A percentile compares a stretch with the other conserved stretches of the same genome.
Conservation (phyloP, 2,329 filamentous ascomycete genomes). For the Pseudocercospora fijiensis region DNA sequence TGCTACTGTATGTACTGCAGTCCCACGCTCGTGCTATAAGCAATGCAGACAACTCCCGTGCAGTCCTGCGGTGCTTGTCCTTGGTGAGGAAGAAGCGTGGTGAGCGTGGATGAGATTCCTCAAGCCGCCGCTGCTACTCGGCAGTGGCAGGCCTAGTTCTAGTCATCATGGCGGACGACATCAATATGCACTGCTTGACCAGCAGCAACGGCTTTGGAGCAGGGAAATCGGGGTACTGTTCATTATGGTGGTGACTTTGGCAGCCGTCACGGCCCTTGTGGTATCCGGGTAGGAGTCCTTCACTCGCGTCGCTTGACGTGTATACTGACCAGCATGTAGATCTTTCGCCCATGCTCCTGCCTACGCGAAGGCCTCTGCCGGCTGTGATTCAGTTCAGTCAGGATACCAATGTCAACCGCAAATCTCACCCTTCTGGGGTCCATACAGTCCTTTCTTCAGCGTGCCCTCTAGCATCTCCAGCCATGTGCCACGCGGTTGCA, state of each 20-base stretch:
- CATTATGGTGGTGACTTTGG: slow-evolving; percentile 16
- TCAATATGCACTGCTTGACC: slow-evolving; percentile 10
- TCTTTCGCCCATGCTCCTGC: slow-evolving; percentile 5
- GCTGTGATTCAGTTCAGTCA: slow-evolving; percentile 34
- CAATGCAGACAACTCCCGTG: not conserved
- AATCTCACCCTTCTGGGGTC: slow-evolving; percentile 62
- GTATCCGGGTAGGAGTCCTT: slow-evolving; percentile 18
- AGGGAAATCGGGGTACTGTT: slow-evolving; percentile 8
- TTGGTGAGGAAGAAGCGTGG: not conserved
- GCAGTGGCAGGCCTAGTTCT: slow-evolving; percentile 1
- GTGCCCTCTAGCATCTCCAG: slow-evolving; percentile 65
- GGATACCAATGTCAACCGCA: slow-evolving; percentile 64
- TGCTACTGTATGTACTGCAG: not conserved
- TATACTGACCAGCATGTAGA: slow-evolving; percentile 6
- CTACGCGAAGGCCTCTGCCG: not conserved
- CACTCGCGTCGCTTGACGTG: not conserved
- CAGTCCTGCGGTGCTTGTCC: slow-evolving; percentile 1
- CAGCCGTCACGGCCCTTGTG: slow-evolving; percentile 17
- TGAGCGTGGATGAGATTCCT: slow-evolving; percentile 2
- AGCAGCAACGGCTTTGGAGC: slow-evolving; percentile 3
- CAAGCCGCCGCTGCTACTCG: slow-evolving; percentile 3
- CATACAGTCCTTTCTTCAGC: slow-evolving; percentile 82
- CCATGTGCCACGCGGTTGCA: slow-evolving; percentile 65
- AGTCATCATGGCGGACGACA: slow-evolving; percentile 5
- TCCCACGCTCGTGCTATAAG: slow-evolving; percentile 1